Conservation (phyloP, 208 protist species). For the Angomonas ambiguus region DNA sequence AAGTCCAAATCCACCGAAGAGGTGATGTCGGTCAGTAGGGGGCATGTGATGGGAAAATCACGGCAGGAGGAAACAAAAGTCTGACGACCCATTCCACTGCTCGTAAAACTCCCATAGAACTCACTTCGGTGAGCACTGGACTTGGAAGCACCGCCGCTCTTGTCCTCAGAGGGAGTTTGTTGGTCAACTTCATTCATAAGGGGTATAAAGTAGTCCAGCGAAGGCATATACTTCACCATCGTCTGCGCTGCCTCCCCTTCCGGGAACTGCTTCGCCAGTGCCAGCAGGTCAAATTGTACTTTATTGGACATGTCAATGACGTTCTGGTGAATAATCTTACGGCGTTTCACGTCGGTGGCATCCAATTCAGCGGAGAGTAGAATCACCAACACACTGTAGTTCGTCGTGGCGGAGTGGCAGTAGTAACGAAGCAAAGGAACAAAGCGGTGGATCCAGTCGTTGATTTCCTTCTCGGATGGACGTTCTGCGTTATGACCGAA, state of each 20-base stretch:
- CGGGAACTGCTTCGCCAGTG: constrained; percentile 2
- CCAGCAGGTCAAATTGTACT: not conserved
- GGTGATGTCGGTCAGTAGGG: constrained; percentile 5
- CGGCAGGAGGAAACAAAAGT: constrained; percentile 11
- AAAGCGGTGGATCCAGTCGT: not conserved
- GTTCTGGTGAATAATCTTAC: not conserved
- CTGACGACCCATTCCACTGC: not conserved
- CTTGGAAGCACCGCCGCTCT: not conserved
- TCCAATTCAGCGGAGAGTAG: constrained; percentile 5
- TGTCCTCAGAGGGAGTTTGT: not conserved
- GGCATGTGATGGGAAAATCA: constrained; percentile 8
- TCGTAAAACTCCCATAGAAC: not conserved
- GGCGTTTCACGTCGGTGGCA: constrained; percentile 1
- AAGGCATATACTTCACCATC: not conserved
- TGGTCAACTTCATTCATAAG: not conserved
- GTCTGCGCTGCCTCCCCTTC: not conserved
- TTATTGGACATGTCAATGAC: constrained; percentile 3
- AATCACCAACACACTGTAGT: constrained; percentile 13
- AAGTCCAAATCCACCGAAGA: constrained; percentile 9
- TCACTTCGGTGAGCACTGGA: not conserved
- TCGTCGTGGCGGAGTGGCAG: constrained; percentile 7
- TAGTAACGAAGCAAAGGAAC: constrained; percentile 7
- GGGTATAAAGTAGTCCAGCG: not conserved
- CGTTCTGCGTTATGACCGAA: not conserved
- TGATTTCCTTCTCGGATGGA: not conserved